Conservation (phyloP, 2,329 filamentous ascomycete species). For the Cladophialophora chaetospira region DNA sequence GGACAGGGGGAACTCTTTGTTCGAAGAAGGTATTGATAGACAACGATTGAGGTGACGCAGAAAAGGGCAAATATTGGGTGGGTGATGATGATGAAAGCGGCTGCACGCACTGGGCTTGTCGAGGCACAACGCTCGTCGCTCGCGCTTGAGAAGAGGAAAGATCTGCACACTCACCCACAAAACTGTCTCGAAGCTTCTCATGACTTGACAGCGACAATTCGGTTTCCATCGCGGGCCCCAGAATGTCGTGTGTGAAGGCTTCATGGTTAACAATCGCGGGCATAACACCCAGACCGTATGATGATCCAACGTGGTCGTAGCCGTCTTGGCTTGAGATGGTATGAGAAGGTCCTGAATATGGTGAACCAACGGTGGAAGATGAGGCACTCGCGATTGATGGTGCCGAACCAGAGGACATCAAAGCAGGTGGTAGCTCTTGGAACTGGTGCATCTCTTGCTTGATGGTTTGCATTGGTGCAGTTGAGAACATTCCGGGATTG, state of each 20-base stretch:
- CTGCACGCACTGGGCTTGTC: slow-evolving; percentile 29
- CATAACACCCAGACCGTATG: slow-evolving; percentile 59
- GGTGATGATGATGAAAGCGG: slow-evolving; percentile 17
- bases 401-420: slow-evolving; percentile 62
- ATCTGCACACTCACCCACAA: slow-evolving; percentile 49
- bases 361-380: slow-evolving; percentile 69
- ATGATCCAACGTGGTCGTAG: slow-evolving; percentile 53
- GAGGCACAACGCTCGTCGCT: slow-evolving; percentile 20
- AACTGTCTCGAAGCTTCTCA: slow-evolving; percentile 48
- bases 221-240: slow-evolving; percentile 48
- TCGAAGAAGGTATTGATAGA: slow-evolving; percentile 22
- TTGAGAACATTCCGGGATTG: slow-evolving; percentile 24
- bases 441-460: slow-evolving; percentile 28
- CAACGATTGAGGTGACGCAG: slow-evolving; percentile 23
- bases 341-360: slow-evolving; percentile 63
- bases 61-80: slow-evolving; percentile 6
- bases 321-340: slow-evolving; percentile 56
- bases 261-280: slow-evolving; percentile 66
- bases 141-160: slow-evolving; percentile 40
- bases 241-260: slow-evolving; percentile 42
- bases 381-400: slow-evolving; percentile 60
- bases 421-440: slow-evolving; percentile 54
- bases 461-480: slow-evolving; percentile 18
- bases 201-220: slow-evolving; percentile 43
- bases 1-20: not conserved